phyloP scores from a whole-genome alignment of 441 rosid species.

The Aquilaria agallochum region DNA sequence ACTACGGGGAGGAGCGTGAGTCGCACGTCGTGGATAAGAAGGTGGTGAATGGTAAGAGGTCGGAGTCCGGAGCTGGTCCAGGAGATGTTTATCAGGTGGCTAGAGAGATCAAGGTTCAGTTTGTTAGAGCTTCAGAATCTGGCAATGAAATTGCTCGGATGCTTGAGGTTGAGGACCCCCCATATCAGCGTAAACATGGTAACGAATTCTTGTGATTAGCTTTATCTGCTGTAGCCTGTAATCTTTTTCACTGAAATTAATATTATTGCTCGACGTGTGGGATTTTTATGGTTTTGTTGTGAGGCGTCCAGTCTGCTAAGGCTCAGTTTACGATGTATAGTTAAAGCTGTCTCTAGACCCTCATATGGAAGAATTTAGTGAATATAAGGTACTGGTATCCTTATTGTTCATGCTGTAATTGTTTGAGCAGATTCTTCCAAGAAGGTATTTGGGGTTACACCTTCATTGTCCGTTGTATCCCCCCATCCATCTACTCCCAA shows the following conservation, averaged over 20 bases:
- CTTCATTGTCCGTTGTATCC: slow-evolving; percentile 39
- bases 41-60: slow-evolving; percentile 11
- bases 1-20: slow-evolving; percentile 24
- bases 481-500: slow-evolving; percentile 46
- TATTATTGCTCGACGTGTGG: too few relatives aligned
- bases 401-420: too few relatives aligned
- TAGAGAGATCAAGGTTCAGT: slow-evolving; percentile 55
- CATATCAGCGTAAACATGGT: slow-evolving; percentile 67
- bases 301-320: slow-evolving; percentile 12
- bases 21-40: slow-evolving; percentile 32
- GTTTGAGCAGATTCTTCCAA: slow-evolving; percentile 33
- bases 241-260: not conserved
- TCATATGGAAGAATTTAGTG: too few relatives aligned
- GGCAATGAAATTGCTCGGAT: slow-evolving; percentile 67
- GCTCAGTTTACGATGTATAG: too few relatives aligned
- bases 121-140: slow-evolving; percentile 66
- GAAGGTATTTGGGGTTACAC: slow-evolving; percentile 50
- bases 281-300: slow-evolving; percentile 7
- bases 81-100: slow-evolving; percentile 49
- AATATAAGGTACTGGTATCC: too few relatives aligned
- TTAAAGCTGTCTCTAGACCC: too few relatives aligned
- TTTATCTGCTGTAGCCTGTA: not conserved
- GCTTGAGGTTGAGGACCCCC: slow-evolving; percentile 78
- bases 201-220: not conserved
- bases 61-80: slow-evolving; percentile 23